Conservation (phyloP, 2,329 filamentous ascomycete species). For the Ascochyta koolunga region DNA sequence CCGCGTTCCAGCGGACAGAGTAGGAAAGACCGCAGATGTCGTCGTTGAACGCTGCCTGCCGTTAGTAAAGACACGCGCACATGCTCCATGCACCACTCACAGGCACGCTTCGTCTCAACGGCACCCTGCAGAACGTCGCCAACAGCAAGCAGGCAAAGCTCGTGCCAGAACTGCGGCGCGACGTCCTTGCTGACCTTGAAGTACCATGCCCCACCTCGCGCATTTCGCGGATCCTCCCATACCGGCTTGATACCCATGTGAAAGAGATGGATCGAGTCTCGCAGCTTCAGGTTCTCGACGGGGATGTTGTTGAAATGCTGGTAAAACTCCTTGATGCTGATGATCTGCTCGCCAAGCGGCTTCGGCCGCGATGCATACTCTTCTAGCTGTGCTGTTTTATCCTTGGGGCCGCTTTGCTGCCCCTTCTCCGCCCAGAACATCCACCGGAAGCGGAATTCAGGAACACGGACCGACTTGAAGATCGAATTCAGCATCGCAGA, state of each 20-base stretch:
- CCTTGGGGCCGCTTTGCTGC: constrained; percentile 34
- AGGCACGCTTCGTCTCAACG: constrained; percentile 64
- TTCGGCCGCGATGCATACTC: constrained; percentile 56
- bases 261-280: constrained; percentile 74
- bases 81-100: constrained; percentile 53
- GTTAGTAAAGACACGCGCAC: neutral
- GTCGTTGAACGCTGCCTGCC: constrained; percentile 64
- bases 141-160: constrained; percentile 80
- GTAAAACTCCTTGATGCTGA: constrained; percentile 58
- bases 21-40: constrained; percentile 86
- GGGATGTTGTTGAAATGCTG: constrained; percentile 72
- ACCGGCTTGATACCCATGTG: constrained; percentile 82
- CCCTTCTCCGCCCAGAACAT: constrained; percentile 59
- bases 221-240: constrained; percentile 86
- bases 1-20: constrained; percentile 85
- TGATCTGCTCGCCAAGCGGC: constrained; percentile 51
- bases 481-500: constrained; percentile 69
- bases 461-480: constrained; percentile 54
- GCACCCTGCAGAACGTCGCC: constrained; percentile 79
- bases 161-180: constrained; percentile 77
- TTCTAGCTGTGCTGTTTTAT: constrained; percentile 31
- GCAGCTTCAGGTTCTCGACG: constrained; percentile 72
- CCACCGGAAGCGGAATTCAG: constrained; percentile 59
- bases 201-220: constrained; percentile 86
- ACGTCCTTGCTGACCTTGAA: constrained; percentile 83